Base-by-base conservation (phyloP, 176 grass and related monocot species). In the Thalia dealbata region DNA sequence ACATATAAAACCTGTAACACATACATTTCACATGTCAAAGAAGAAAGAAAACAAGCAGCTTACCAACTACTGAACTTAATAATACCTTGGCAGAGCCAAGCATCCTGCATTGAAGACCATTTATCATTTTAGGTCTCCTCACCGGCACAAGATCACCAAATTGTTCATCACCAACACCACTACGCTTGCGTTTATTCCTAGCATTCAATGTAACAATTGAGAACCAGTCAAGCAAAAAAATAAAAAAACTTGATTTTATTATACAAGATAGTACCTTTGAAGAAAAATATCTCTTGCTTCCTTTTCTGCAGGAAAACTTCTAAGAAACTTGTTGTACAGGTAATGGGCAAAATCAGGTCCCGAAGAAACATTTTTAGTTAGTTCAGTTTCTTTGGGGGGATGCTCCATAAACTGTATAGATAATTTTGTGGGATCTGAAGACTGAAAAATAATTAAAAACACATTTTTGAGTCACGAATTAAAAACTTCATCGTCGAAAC, bases 81-180 rank as follows among this genome's bases (percentile, higher is more conserved):
- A 38, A 38, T 44, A 90, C 93, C 87, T 92, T 92, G 35, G 87
- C 86, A 58, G 82, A 81, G 70, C 67, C 78, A 23, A 83, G 85
- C 67, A 96, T 83, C 82, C 92, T 92, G 82, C 93, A 96, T 77
- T 96, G 86, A 76, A 96, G 87, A 55, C 89, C 93, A 74, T 96
- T 96, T 38, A 82, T 56, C 69, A 92, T 79, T 72, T 72, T 84
- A 74, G 90, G 71, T 64, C 48, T 79, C 75, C 86, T 80, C 76
- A 96, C 86, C 32, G 76, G 70, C 70, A 86, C 78, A 45, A 74
- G 64, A 24, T 67, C 81, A 73, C 76, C 65, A 54, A 75, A 90
- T 76, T 79, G 63, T 22, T 90, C 87, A 14, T 88, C 89, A 16
- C 76, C 84, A 63, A 73, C 75, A 52, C 75, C 75, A 52, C 62